These are phyloP conservation scores for Durio zibethinus DNA, from an alignment of 345 rosid species.

Conservation along the genomic window DNA sequence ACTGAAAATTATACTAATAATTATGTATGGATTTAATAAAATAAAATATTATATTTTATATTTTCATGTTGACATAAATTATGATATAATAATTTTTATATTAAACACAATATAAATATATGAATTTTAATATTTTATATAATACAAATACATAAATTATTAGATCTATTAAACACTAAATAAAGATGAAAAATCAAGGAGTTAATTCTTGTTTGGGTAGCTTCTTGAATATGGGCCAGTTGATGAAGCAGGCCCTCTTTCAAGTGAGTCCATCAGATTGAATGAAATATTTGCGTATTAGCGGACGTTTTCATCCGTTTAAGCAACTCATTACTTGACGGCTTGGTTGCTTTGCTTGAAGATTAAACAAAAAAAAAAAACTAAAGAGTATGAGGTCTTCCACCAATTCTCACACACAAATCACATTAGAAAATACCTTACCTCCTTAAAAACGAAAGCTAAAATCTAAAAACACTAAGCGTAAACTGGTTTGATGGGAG, in stretches of 20 bases:
- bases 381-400: neutral
- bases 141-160: no score
- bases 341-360: neutral
- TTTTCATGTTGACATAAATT: no score
- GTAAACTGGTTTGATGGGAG: neutral
- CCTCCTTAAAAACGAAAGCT: neutral
- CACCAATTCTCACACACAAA: neutral
- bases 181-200: no score
- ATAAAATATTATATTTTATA: no score
- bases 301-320: neutral
- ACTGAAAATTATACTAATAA: no score
- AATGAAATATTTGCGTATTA: neutral
- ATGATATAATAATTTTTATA: no score
- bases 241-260: neutral
- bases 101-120: no score
- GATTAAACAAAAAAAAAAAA: no score
- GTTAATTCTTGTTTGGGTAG: neutral
- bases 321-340: neutral
- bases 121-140: no score
- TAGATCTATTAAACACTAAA: no score
- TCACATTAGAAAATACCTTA: neutral
- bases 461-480: neutral
- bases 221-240: neutral
- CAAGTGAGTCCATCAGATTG: neutral
- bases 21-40: no score